Conservation (phyloP, 176 grass and related monocot genomes). For the Musa acuminata region DNA sequence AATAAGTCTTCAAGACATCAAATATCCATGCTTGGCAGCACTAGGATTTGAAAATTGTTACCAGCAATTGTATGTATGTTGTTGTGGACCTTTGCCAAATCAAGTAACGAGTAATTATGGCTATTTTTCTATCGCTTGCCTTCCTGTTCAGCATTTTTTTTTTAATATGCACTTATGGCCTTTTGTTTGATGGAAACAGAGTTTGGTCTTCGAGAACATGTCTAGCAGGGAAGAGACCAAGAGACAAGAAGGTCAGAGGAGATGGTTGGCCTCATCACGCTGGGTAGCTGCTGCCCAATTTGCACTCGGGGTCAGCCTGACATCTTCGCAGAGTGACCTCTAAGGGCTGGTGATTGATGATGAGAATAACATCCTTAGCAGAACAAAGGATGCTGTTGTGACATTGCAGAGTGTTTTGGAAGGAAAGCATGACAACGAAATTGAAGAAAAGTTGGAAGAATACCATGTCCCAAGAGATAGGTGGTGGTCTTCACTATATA, state of each 20-base stretch:
- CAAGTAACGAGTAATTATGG: too few species aligned
- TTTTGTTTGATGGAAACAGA: slow-evolving; percentile 33
- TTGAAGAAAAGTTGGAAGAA: slow-evolving; percentile 59
- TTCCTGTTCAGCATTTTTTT: background rate
- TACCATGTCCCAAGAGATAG: slow-evolving; percentile 57
- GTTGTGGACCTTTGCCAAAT: background rate
- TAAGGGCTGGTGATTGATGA: slow-evolving; percentile 53
- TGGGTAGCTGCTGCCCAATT: slow-evolving; percentile 85
- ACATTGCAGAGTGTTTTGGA: slow-evolving; percentile 82
- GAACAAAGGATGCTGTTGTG: slow-evolving; percentile 85
- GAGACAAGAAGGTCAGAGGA: slow-evolving; percentile 63
- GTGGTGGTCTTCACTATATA: slow-evolving; percentile 99
- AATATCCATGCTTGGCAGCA: background rate
- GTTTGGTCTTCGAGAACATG: slow-evolving; percentile 68
- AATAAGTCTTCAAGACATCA: too few species aligned
- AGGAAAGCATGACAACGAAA: slow-evolving; percentile 75
- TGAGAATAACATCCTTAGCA: slow-evolving; percentile 67
- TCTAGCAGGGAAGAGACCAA: slow-evolving; percentile 52
- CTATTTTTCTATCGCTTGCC: background rate
- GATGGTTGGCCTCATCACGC: slow-evolving; percentile 71
- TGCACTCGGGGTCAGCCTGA: slow-evolving; percentile 60
- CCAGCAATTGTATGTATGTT: background rate
- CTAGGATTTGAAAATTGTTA: slow-evolving; percentile 1
- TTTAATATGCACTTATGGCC: background rate
- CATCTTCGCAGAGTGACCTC: slow-evolving; percentile 80